Base-by-base conservation (phyloP, 305 asterid genomes). In the Rubia tinctorum region DNA sequence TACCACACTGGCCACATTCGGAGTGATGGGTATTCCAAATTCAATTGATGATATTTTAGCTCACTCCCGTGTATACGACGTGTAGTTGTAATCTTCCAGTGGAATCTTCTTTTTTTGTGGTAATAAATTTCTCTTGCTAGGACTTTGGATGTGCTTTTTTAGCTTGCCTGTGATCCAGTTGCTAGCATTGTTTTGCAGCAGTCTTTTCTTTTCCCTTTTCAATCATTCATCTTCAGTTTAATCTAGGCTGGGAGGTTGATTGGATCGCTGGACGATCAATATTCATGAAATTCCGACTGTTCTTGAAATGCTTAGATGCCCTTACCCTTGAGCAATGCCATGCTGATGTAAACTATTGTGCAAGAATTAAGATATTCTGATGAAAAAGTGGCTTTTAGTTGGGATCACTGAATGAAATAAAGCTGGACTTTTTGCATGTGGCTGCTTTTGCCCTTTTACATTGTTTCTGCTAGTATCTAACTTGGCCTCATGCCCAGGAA, bases 371-470 rank as follows among this genome's bases (percentile, higher is more conserved):
- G 56, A 49, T 55, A 22, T 47, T 12, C 49, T 76, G 64, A 49
- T 6, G 51, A 44, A 65, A 81, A 75, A 78, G 73, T 78, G 61
- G 84, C 74, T 73, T 80, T 71, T 23, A 68, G 18, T 65, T 22
- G 56, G 68, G 51, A 70, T 67, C 73, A 71, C 69, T 25, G 37
- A 69, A 39, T 39, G 22, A 63, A 68, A 69, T 77, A 73, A 39
- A 43, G 59, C 17, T 44, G 68, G 43, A 47, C 69, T 76, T 78
- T 77, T 56, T 25, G 78, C 82, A 73, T 77, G 86, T 81, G 88
- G 82, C 40, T 75, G 88, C 80, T 75, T 81, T 73, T 65, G 72
- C 68, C 80, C 78, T 84, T 81, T 79, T 73, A 75, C 77, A 65
- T 74, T 74, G 9, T 39, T 73, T 75, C 78, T 78, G 30, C 72